Conservation (phyloP, 1,139 yeast genomes). For the Arxiozyma bovina region DNA sequence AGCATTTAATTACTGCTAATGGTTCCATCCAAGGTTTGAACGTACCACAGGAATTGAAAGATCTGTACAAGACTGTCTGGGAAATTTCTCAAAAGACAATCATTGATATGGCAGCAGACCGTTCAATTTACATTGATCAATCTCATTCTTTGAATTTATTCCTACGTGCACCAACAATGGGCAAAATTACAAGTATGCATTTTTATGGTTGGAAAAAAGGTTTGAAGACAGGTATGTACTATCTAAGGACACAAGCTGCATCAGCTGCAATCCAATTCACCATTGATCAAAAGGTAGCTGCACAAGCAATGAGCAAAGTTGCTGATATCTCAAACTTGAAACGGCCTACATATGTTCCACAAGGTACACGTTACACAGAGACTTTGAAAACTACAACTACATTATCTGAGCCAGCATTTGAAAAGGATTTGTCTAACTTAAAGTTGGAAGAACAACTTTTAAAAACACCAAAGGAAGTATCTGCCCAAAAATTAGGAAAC, state of each 20-base stretch:
- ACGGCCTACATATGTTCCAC: constrained; percentile 42
- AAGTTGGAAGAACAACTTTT: not conserved
- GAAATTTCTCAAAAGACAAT: constrained; percentile 82
- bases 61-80: constrained; percentile 90
- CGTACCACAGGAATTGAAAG: constrained; percentile 70
- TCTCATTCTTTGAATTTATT: constrained; percentile 83
- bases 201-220: constrained; percentile 98
- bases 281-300: constrained; percentile 42
- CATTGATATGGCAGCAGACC: constrained; percentile 90
- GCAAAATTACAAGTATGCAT: constrained; percentile 90
- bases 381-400: constrained; percentile 21
- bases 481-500: not conserved
- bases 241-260: constrained; percentile 90
- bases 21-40: constrained; percentile 79
- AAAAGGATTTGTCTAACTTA: not conserved
- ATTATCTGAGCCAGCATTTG: constrained; percentile 9
- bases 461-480: constrained; percentile 1
- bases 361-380: constrained; percentile 24
- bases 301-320: constrained; percentile 40
- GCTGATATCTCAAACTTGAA: constrained; percentile 48
- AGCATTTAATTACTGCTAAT: constrained; percentile 62
- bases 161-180: constrained; percentile 75
- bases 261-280: constrained; percentile 86
- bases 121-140: constrained; percentile 90
- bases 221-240: constrained; percentile 95